Evolutionary conservation across 768 basidiomycete species (phyloP).

Genomic region (Naganishia friedmannii): DNA sequence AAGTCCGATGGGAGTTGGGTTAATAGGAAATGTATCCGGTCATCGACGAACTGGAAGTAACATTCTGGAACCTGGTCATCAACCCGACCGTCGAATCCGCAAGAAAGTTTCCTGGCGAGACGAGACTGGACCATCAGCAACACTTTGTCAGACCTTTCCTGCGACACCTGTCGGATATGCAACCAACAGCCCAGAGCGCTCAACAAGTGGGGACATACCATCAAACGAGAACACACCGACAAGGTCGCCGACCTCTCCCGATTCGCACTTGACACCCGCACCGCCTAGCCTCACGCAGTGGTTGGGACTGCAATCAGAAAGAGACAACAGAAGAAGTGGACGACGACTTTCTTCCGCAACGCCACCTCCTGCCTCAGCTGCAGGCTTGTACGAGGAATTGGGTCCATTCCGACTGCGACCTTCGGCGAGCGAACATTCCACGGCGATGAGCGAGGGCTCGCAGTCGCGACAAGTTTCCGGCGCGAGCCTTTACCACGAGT

Average conservation of each 20-base stretch:
- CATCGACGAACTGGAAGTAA: background rate
- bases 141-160: background rate
- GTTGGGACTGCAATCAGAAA: background rate
- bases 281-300: background rate
- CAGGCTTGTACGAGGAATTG: background rate
- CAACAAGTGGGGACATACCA: background rate
- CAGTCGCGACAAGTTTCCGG: background rate
- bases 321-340: background rate
- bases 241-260: background rate
- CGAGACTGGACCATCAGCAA: background rate
- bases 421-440: background rate
- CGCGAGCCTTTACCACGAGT: background rate
- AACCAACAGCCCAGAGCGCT: background rate
- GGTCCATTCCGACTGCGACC: background rate
- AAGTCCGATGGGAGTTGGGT: background rate
- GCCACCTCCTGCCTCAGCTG: background rate
- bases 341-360: background rate
- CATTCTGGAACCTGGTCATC: background rate
- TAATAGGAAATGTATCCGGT: background rate
- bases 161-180: background rate
- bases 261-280: slow-evolving; percentile 10
- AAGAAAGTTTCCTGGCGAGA: slow-evolving; percentile 22
- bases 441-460: background rate
- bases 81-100: background rate
- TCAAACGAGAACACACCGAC: background rate